phyloP scores from a whole-genome alignment of 2,329 filamentous ascomycete species.

The Fusarium sp. region DNA sequence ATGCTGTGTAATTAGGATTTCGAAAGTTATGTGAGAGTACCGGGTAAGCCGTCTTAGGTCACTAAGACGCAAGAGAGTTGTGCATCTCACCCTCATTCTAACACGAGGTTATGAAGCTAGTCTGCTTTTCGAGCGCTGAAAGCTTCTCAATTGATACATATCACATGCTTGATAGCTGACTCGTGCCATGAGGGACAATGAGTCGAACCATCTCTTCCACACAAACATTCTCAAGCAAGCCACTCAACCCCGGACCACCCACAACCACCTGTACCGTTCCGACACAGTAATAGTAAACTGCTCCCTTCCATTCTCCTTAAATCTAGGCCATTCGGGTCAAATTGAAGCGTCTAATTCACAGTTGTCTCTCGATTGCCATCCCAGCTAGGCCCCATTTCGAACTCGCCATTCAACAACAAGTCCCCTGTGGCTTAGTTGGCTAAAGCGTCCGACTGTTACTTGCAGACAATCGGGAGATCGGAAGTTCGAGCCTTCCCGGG shows the following conservation, averaged over 20 bases:
- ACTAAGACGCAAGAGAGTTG: not conserved
- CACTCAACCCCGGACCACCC: not conserved
- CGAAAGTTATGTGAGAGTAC: not conserved
- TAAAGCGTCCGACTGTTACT: constrained; percentile 42
- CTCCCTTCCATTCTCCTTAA: not conserved
- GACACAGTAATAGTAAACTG: not conserved
- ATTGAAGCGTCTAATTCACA: not conserved
- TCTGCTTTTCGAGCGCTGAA: not conserved
- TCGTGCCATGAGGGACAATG: not conserved
- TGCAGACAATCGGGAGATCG: constrained; percentile 44
- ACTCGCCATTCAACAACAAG: not conserved
- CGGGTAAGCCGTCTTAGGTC: not conserved
- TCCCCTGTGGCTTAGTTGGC: constrained; percentile 42
- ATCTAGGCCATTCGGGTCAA: not conserved
- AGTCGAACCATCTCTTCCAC: not conserved
- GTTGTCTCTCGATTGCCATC: no score
- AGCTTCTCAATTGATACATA: not conserved
- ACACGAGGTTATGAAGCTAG: not conserved
- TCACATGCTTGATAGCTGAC: not conserved
- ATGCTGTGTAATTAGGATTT: not conserved
- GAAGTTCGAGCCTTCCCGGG: constrained; percentile 46
- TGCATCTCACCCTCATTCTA: not conserved
- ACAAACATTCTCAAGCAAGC: not conserved
- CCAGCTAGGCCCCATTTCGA: not conserved
- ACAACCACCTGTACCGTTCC: not conserved